Percentiles rank a stretch among this genome's conserved stretches.
Evolutionary conservation across 1,139 yeast species (phyloP).

Genomic region (Zygosaccharomyces pseudobailii): DNA sequence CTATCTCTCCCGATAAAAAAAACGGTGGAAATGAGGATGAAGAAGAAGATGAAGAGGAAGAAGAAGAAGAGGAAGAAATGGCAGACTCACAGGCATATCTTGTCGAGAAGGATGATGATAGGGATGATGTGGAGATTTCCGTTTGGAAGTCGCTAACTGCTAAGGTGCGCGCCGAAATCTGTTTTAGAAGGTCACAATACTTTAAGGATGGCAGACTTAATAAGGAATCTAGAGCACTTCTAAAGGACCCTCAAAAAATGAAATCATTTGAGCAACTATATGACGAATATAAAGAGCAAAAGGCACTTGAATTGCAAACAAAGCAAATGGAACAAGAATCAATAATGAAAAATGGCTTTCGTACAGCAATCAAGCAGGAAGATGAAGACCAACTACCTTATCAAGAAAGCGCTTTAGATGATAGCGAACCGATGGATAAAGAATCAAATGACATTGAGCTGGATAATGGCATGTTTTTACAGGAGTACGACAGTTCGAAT

Average conservation of each 20-base stretch:
- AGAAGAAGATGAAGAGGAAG: slow-evolving; percentile 31
- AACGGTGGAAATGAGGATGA: slow-evolving; percentile 13
- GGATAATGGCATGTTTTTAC: slow-evolving; percentile 46
- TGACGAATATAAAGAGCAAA: slow-evolving; percentile 30
- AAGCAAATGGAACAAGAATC: slow-evolving; percentile 29
- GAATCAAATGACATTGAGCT: slow-evolving; percentile 28
- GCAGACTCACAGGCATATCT: slow-evolving; percentile 31
- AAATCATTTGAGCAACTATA: slow-evolving; percentile 32
- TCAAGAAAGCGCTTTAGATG: slow-evolving; percentile 11
- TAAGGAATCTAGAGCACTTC: slow-evolving; percentile 61
- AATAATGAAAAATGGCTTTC: slow-evolving; percentile 35
- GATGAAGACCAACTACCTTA: slow-evolving; percentile 17
- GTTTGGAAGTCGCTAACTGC: slow-evolving; percentile 83
- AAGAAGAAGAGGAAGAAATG: slow-evolving; percentile 31
- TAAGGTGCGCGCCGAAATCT: slow-evolving; percentile 69
- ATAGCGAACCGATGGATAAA: slow-evolving; percentile 21
- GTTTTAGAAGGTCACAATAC: slow-evolving; percentile 61
- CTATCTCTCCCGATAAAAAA: slow-evolving; percentile 6
- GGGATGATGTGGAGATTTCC: slow-evolving; percentile 64
- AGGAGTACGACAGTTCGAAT: slow-evolving; percentile 81
- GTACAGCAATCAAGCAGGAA: slow-evolving; percentile 26
- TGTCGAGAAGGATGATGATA: slow-evolving; percentile 47
- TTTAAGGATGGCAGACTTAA: slow-evolving; percentile 56
- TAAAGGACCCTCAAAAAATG: slow-evolving; percentile 60
- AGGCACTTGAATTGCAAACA: slow-evolving; percentile 26